Base-by-base conservation (phyloP, 2,329 filamentous ascomycete genomes). In the Botrytis fragariae region DNA sequence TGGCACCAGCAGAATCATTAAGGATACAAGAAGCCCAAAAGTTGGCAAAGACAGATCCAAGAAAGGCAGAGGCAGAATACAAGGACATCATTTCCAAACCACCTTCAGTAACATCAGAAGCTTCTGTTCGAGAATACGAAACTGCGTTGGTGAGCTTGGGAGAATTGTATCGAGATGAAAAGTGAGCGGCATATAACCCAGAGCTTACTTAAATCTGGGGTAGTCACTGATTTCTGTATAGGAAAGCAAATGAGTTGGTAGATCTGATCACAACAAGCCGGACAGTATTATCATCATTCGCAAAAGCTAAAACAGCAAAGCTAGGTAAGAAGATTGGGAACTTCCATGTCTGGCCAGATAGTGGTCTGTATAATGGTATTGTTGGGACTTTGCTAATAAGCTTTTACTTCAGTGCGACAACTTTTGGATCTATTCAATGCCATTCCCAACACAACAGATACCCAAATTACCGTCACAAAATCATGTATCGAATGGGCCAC, bases 401-500 rank as follows among this genome's bases (percentile, higher is more conserved):
- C 14, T n/a, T 44, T 70, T 20, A 57, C 39, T 76, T 67, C 63
- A 98, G 96, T 99, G 79, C 95, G 96, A 79, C 94, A 98, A 85
- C 90, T 99, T 39, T 92, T 99, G 83, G 96, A 99, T 83, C 91
- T 98, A 83, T 96, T 98, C 87, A 90, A 93, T 80, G 89, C 92
- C 80, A 98, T 98, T 79, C 96, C 97, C 80, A 92, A 98, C 84
- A 96, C 94, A 79, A 92, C 92, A 86, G 96, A 99, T 82, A 93
- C 92, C 82, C 96, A 99, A 86, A 94, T 97, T 83, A 86, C 91
- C 82, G 94, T 98, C 80, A 99, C 96, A 81, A 97, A 97, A 85
- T 97, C 96, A 84, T 98, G 94, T 86, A 99, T 99, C 90, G 95
- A 98, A 85, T 99, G 96, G 96, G 96, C 96, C 67, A 93, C 95